phyloP scores from a whole-genome alignment of 1,139 yeast genomes.

The Pichia norvegensis region DNA sequence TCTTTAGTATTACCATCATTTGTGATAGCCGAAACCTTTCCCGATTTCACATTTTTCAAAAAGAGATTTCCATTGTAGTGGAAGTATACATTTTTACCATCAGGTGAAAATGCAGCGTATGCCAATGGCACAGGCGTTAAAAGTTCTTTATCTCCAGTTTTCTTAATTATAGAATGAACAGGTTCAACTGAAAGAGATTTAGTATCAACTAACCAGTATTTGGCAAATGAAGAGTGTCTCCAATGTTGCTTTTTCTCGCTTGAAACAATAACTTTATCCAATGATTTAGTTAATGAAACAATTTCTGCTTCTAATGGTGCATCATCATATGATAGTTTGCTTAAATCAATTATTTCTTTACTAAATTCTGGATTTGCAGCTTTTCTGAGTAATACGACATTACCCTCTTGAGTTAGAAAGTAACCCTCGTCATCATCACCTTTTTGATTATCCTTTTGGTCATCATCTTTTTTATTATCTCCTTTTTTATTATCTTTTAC shows the following conservation, averaged over 20 bases:
- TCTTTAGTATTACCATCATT: constrained; percentile 50
- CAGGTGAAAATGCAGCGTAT: constrained; percentile 72
- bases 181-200: constrained; percentile 35
- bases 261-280: constrained; percentile 41
- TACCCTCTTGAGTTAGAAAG: constrained; percentile 17
- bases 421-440: constrained; percentile 23
- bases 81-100: constrained; percentile 57
- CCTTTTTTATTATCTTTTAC: background rate
- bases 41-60: constrained; percentile 24
- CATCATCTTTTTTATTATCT: background rate
- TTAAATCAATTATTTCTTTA: constrained; percentile 16
- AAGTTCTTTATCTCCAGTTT: constrained; percentile 20
- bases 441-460: background rate
- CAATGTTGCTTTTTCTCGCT: constrained; percentile 52
- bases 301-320: constrained; percentile 16
- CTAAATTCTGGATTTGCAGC: constrained; percentile 20
- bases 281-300: constrained; percentile 30
- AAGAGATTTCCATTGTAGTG: constrained; percentile 60
- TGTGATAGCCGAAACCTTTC: constrained; percentile 47
- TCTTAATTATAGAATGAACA: constrained; percentile 28
- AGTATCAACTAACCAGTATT: constrained; percentile 57
- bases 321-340: constrained; percentile 16
- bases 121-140: constrained; percentile 25
- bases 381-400: constrained; percentile 18
- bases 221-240: constrained; percentile 67